Evolutionary conservation across 805 yeast genomes (phyloP).

Genomic region (Ogataea pilisensis): DNA sequence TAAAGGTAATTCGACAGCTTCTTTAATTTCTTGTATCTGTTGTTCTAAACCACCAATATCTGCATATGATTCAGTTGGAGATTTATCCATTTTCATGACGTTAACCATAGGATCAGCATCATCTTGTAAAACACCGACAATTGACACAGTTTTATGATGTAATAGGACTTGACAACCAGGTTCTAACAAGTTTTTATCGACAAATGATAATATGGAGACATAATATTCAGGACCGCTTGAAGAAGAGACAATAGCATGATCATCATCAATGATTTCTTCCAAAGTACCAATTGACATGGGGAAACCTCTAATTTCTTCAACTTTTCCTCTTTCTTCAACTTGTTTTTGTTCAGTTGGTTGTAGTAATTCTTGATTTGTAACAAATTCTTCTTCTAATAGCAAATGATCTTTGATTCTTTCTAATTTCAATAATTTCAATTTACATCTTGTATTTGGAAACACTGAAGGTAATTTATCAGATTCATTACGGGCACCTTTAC

Average conservation of each 20-base stretch:
- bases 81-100: conserved; percentile 96
- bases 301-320: conserved; percentile 92
- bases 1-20: conserved; percentile 91
- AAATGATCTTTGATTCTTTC: conserved; percentile 96
- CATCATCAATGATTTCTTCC: conserved; percentile 97
- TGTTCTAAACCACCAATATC: conserved; percentile 96
- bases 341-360: conserved; percentile 96
- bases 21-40: conserved; percentile 97
- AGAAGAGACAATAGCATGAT: conserved; percentile 95
- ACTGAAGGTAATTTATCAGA: conserved; percentile 67
- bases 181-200: conserved; percentile 90
- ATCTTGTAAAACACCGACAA: conserved; percentile 97
- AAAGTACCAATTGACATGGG: conserved; percentile 96
- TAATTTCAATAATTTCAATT: conserved; percentile 82
- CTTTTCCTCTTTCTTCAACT: conserved; percentile 91
- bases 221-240: conserved; percentile 97
- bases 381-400: conserved; percentile 92
- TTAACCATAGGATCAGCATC: conserved; percentile 98
- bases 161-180: conserved; percentile 95
- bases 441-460: conserved; percentile 90
- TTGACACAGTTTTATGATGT: conserved; percentile 92
- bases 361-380: conserved; percentile 87
- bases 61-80: conserved; percentile 94
- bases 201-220: conserved; percentile 92
- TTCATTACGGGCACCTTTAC: conserved; percentile 85